phyloP scores from a whole-genome alignment of 129 eudicot genomes.

The Pseudognaphalium luteoalbum region DNA sequence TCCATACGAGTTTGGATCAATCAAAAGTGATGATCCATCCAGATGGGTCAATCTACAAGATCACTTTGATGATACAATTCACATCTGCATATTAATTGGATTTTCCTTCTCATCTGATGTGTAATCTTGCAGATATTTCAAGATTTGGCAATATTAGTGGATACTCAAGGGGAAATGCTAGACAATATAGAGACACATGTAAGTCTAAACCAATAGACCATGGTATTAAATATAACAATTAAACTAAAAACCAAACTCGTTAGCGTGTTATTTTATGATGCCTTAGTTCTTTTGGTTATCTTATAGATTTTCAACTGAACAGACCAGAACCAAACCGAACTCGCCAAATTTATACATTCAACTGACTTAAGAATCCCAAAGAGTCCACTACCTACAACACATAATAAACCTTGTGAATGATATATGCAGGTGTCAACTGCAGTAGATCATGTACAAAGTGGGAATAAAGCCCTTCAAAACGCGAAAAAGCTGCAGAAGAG shows the following conservation, averaged over 20 bases:
- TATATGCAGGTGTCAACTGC: constrained; percentile 69
- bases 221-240: neutral
- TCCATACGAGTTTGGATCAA: neutral
- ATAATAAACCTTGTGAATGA: neutral
- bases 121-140: constrained; percentile 63
- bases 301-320: neutral
- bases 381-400: too few species aligned
- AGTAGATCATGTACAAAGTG: constrained; percentile 81
- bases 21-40: neutral
- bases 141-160: constrained; percentile 92
- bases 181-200: constrained; percentile 93
- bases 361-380: neutral
- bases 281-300: neutral
- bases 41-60: neutral
- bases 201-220: constrained; percentile 16
- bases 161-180: constrained; percentile 85
- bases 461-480: constrained; percentile 63
- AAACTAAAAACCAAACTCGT: neutral
- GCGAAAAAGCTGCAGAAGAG: constrained; percentile 65
- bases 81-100: neutral
- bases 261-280: neutral
- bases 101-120: neutral
- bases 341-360: neutral
- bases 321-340: neutral
- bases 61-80: neutral